Conservation (phyloP, 352 stramenopile species). For the Thraustochytrium striatum region DNA sequence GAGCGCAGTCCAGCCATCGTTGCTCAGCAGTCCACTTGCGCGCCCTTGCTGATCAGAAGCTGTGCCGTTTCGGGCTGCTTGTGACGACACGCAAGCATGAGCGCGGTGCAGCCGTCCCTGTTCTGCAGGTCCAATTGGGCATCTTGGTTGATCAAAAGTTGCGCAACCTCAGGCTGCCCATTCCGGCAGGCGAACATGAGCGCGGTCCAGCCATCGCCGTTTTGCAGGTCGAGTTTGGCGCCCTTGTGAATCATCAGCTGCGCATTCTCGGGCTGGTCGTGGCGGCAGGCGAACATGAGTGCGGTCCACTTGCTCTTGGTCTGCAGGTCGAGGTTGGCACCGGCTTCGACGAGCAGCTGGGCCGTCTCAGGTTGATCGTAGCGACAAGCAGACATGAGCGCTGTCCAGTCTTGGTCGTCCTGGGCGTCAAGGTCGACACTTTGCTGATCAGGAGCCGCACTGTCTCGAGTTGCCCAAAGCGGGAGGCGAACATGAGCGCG, state of each 20-base stretch:
- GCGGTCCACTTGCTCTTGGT: conserved; percentile 1
- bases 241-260: conserved; percentile 1
- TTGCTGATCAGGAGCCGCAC: background rate
- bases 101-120: background rate
- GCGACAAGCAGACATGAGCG: conserved; percentile 25
- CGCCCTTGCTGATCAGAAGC: background rate
- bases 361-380: conserved; percentile 10
- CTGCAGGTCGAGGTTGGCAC: conserved; percentile 25
- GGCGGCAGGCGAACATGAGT: conserved; percentile 7
- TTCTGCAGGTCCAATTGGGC: background rate
- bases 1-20: conserved; percentile 13
- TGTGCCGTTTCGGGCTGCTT: background rate
- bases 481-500: conserved; percentile 22
- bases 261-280: conserved; percentile 1
- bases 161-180: background rate
- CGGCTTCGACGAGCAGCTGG: background rate
- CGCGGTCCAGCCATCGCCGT: background rate
- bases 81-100: conserved; percentile 22
- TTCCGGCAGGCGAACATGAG: background rate
- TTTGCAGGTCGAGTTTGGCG: background rate
- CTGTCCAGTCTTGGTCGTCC: background rate
- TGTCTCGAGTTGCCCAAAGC: background rate
- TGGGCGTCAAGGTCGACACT: background rate
- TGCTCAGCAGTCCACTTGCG: conserved; percentile 8
- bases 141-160: background rate